A percentile compares a stretch with the other conserved stretches of the same genome.
Conservation (phyloP, 768 basidiomycete species). For the Kwoniella botswanensis region DNA sequence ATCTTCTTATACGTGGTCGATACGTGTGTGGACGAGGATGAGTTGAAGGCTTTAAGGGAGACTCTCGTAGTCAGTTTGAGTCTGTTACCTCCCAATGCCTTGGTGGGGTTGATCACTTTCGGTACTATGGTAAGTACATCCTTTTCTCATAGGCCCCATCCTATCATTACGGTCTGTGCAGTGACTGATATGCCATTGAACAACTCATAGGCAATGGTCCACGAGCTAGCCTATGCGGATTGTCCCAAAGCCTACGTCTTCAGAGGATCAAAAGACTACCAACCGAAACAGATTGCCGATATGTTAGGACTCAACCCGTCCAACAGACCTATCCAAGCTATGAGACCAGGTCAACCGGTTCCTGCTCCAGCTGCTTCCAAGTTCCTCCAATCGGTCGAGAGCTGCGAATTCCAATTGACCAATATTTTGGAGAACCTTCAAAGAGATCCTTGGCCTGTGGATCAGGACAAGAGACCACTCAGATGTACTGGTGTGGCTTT, state of each 20-base stretch:
- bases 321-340: conserved; percentile 42
- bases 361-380: conserved; percentile 60
- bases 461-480: conserved; percentile 87
- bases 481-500: conserved; percentile 95
- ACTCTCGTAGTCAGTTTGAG: conserved; percentile 92
- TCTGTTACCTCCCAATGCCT: conserved; percentile 87
- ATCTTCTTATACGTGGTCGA: conserved; percentile 97
- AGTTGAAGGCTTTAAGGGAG: conserved; percentile 92
- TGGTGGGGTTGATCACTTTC: conserved; percentile 93
- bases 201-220: conserved; percentile 80
- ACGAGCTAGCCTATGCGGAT: conserved; percentile 94
- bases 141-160: neutral
- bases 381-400: conserved; percentile 87
- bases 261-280: conserved; percentile 95
- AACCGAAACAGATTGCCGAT: conserved; percentile 94
- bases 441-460: conserved; percentile 97
- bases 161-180: too few relatives aligned
- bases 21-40: conserved; percentile 88
- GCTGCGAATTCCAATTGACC: conserved; percentile 95
- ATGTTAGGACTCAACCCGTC: conserved; percentile 86
- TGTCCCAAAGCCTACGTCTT: conserved; percentile 99
- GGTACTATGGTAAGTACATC: conserved; percentile 82
- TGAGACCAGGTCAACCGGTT: conserved; percentile 57
- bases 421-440: conserved; percentile 84
- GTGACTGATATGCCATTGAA: too few relatives aligned